Evolutionary conservation across 768 basidiomycete genomes (phyloP).

Genomic region (Xanthoconium stramineum): DNA sequence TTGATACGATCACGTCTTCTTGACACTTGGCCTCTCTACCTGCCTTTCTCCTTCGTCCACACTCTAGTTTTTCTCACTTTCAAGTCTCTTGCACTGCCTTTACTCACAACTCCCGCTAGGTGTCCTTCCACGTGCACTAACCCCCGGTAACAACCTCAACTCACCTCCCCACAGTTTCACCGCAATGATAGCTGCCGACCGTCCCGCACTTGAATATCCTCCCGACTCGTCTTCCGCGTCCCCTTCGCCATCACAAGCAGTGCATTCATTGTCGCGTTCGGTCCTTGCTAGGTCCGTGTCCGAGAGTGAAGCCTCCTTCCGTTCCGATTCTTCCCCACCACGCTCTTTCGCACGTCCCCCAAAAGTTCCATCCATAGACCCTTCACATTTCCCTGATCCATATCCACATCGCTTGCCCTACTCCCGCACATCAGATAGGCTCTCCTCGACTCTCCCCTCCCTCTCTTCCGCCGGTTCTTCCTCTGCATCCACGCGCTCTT

Average conservation of each 20-base stretch:
- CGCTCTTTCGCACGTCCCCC: conserved; percentile 42
- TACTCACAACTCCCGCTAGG: conserved; percentile 30
- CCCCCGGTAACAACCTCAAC: conserved; percentile 30
- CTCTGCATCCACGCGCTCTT: conserved; percentile 68
- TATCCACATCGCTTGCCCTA: conserved; percentile 59
- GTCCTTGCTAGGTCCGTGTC: conserved; percentile 38
- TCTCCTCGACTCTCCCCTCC: conserved; percentile 46
- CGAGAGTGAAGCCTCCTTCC: conserved; percentile 39
- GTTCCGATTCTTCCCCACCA: conserved; percentile 34
- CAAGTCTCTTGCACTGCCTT: conserved; percentile 30
- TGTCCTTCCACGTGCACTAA: conserved; percentile 39
- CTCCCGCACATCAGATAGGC: conserved; percentile 32
- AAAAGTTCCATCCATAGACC: conserved; percentile 51
- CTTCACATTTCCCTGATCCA: conserved; percentile 68
- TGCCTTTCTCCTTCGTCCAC: conserved; percentile 15
- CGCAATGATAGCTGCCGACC: conserved; percentile 21
- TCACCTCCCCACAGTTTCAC: conserved; percentile 21
- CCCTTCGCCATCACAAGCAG: conserved; percentile 22
- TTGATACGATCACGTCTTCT: conserved; percentile 13
- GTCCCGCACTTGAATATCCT: conserved; percentile 4
- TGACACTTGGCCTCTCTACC: conserved; percentile 6
- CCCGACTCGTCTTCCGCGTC: conserved; percentile 19
- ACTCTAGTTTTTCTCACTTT: conserved; percentile 29
- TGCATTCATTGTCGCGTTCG: conserved; percentile 30
- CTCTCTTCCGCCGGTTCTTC: conserved; percentile 73